Conservation (phyloP, 306 rosid species). For the Cucumis hystrix region DNA sequence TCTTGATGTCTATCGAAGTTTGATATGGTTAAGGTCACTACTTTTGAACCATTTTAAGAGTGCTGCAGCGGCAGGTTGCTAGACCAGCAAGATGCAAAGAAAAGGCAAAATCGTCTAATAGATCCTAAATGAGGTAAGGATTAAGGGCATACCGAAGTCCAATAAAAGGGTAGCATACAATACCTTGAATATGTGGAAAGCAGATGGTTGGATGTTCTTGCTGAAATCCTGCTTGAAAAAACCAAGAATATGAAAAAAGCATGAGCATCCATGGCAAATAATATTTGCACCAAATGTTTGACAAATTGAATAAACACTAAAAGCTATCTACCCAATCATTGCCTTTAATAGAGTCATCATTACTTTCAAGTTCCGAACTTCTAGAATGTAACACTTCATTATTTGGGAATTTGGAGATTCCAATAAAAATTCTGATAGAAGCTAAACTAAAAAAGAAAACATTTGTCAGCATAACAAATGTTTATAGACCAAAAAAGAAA, state of each 20-base stretch:
- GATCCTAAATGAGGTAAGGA: too few relatives aligned
- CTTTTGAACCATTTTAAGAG: too few relatives aligned
- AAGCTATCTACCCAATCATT: constrained; percentile 7
- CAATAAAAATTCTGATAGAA: constrained; percentile 79
- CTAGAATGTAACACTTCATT: constrained; percentile 83
- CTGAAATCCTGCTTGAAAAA: constrained; percentile 70
- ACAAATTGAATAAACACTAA: not conserved
- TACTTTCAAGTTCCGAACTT: constrained; percentile 70
- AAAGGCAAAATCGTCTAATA: too few relatives aligned
- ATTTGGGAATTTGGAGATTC: constrained; percentile 73
- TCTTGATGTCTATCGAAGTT: too few relatives aligned
- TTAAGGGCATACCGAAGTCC: not conserved
- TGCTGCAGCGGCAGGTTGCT: too few relatives aligned
- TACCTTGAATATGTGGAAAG: constrained; percentile 99
- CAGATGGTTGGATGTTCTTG: constrained; percentile 79
- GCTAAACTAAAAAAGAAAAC: constrained; percentile 36
- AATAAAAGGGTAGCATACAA: not conserved
- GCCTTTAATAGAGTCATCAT: constrained; percentile 89
- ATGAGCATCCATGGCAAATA: constrained; percentile 16
- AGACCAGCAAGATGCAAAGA: too few relatives aligned
- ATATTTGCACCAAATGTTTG: not conserved
- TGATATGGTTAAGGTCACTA: too few relatives aligned
- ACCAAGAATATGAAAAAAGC: constrained; percentile 2
- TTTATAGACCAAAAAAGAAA: too few relatives aligned
- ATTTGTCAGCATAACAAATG: constrained; percentile 10